Evolutionary conservation across 805 yeast species (phyloP).

Genomic region (Candida pseudoglaebosa): DNA sequence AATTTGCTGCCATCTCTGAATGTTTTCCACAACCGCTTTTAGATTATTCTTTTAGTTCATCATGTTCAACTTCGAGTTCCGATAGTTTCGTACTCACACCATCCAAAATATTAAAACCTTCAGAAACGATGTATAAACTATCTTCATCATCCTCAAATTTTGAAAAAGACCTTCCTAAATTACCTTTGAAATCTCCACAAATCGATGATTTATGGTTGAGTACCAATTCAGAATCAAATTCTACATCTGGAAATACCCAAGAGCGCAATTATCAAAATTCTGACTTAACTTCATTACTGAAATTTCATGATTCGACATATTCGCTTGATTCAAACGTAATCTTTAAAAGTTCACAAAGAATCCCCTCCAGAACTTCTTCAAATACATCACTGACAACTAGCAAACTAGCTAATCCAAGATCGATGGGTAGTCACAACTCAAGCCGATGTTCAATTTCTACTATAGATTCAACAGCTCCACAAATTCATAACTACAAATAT

Average conservation of each 20-base stretch:
- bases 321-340: neutral
- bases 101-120: neutral
- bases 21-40: no score
- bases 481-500: constrained; percentile 14
- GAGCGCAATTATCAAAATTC: neutral
- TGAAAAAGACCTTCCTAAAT: neutral
- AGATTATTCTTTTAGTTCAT: no score
- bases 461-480: constrained; percentile 14
- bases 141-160: no score
- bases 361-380: neutral
- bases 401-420: neutral
- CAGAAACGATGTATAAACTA: no score
- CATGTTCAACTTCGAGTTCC: neutral
- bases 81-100: neutral
- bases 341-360: neutral
- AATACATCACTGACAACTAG: neutral
- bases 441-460: constrained; percentile 10
- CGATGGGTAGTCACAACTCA: constrained; percentile 1
- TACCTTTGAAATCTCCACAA: constrained; percentile 1
- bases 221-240: neutral
- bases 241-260: neutral
- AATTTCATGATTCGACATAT: neutral
- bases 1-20: no score
- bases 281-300: neutral
- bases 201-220: constrained; percentile 4